phyloP scores from a whole-genome alignment of 257 asterid genomes.

The Capsicum chinense region DNA sequence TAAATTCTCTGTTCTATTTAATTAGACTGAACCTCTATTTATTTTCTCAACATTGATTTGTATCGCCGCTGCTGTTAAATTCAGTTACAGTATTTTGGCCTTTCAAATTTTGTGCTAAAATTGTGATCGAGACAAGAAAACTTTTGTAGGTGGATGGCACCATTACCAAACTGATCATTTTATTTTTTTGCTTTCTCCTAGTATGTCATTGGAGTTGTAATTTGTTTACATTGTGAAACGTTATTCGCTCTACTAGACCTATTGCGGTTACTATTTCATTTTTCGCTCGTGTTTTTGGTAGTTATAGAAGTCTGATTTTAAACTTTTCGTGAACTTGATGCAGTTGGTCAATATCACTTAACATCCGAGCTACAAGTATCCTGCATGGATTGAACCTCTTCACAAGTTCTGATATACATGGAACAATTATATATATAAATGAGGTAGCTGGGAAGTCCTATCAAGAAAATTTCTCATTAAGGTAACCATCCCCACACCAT shows the following conservation, averaged over 20 bases:
- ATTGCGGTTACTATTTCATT: neutral
- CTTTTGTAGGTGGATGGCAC: neutral
- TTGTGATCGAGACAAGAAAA: neutral
- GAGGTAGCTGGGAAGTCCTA: conserved; percentile 32
- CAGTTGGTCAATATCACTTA: conserved; percentile 17
- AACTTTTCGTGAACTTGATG: neutral
- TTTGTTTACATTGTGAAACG: neutral
- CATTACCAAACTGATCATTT: neutral
- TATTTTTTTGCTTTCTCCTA: conserved; percentile 1
- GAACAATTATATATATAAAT: neutral
- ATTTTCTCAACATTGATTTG: neutral
- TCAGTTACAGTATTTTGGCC: neutral
- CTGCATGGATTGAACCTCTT: conserved; percentile 13
- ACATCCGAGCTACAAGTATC: neutral
- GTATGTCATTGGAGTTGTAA: neutral
- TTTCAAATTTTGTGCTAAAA: neutral
- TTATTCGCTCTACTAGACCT: neutral
- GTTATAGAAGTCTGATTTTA: conserved; percentile 21
- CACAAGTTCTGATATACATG: neutral
- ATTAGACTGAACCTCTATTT: neutral
- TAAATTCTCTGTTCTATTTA: neutral
- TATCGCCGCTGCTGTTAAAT: neutral
- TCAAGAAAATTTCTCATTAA: conserved; percentile 15
- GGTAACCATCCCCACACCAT: conserved; percentile 25
- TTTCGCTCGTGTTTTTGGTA: neutral